Conservation (phyloP, 208 protist genomes). For the Trypanosomatidae sp. region DNA sequence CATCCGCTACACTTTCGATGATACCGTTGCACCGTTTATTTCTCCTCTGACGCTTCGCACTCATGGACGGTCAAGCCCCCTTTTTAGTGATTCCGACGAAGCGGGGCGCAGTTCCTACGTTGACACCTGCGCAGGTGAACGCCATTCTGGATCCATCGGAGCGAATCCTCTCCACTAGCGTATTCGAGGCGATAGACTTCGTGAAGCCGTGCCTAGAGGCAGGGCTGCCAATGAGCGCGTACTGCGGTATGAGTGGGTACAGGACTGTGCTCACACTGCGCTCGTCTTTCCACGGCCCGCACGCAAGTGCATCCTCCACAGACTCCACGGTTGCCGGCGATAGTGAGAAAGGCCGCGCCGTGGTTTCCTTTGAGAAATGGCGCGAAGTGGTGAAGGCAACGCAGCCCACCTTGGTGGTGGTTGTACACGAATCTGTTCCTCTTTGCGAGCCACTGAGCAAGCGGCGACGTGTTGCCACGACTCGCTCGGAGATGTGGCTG, state of each 20-base stretch:
- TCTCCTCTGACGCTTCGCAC: background rate
- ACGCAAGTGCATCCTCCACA: constrained; percentile 53
- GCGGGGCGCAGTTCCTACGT: constrained; percentile 51
- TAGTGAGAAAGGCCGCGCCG: constrained; percentile 63
- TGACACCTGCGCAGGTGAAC: constrained; percentile 68
- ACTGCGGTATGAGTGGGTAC: constrained; percentile 66
- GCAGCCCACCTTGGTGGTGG: constrained; percentile 47
- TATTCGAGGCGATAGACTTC: constrained; percentile 75
- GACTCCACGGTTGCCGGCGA: constrained; percentile 52
- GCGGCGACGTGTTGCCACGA: constrained; percentile 37
- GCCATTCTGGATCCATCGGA: constrained; percentile 61
- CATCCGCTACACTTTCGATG: background rate
- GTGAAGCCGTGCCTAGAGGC: constrained; percentile 37
- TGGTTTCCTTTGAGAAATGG: constrained; percentile 54
- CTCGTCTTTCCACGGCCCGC: constrained; percentile 64
- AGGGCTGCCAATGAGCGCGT: constrained; percentile 40
- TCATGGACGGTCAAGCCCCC: constrained; percentile 29
- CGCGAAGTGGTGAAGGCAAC: constrained; percentile 47
- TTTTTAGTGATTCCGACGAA: constrained; percentile 64
- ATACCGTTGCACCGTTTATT: too few species aligned
- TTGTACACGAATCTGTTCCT: constrained; percentile 54
- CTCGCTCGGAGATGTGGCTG: constrained; percentile 44
- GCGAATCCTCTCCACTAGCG: constrained; percentile 53
- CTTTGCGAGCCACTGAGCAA: constrained; percentile 42
- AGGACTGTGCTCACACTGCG: constrained; percentile 54